These are phyloP conservation scores for Umbelopsis ramanniana DNA, from an alignment of 192 early-diverging fungal genomes.

Conservation along the genomic window DNA sequence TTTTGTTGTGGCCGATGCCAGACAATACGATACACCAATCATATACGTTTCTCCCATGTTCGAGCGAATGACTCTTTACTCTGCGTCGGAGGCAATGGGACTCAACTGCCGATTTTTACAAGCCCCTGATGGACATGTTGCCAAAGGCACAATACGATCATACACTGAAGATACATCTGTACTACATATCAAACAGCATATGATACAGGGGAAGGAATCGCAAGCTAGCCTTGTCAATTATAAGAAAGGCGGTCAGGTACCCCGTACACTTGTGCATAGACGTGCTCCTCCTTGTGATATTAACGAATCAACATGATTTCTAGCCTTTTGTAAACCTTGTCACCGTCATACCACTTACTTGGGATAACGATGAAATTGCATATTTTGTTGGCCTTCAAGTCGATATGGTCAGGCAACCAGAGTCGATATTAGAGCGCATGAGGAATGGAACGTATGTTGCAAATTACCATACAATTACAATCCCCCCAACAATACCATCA, in stretches of 20 bases:
- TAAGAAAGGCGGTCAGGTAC: constrained; percentile 64
- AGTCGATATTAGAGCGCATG: constrained; percentile 66
- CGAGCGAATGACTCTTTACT: constrained; percentile 62
- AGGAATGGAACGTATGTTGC: constrained; percentile 60
- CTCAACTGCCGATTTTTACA: constrained; percentile 58
- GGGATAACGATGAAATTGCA: constrained; percentile 54
- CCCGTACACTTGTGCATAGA: not conserved
- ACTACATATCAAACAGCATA: constrained; percentile 53
- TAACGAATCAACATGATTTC: too few relatives aligned
- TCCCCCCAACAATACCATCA: constrained; percentile 42
- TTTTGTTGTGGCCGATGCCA: constrained; percentile 52
- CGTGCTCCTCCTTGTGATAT: not conserved
- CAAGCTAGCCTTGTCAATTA: constrained; percentile 74
- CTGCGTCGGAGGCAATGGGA: constrained; percentile 47
- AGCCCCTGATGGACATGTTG: constrained; percentile 56
- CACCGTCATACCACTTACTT: constrained; percentile 63
- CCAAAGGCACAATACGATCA: constrained; percentile 49
- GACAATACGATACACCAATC: constrained; percentile 63
- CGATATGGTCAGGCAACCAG: constrained; percentile 73
- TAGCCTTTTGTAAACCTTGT: constrained; percentile 71
- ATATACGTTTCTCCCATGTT: constrained; percentile 71
- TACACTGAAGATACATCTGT: constrained; percentile 63
- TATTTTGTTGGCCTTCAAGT: constrained; percentile 73
- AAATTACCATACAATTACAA: constrained; percentile 50
- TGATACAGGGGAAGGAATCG: constrained; percentile 58